Evolutionary conservation across 75 land plant genomes (phyloP), one percentile per base, ranked within the genome.

Genomic region (Selaginella tamariscina): DNA sequence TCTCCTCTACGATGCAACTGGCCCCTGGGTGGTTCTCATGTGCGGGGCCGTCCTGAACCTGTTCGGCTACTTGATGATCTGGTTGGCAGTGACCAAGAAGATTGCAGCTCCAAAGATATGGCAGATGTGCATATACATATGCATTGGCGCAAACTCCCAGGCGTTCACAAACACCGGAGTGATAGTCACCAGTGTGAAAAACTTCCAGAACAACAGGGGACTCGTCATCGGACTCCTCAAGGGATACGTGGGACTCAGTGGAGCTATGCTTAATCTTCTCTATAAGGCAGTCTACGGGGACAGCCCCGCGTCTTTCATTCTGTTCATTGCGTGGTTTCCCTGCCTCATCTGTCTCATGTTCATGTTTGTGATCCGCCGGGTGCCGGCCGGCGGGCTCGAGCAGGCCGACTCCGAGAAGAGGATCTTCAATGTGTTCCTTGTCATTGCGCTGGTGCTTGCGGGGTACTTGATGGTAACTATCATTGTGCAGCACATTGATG

Each of bases 171-270:
- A 84, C 70, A 92, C 97, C 0, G 90, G 82, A 0, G 75, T 83
- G 31, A 83, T 89, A 0, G 91, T 87, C 68, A 74, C 85, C 24
- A 74, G 77, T n/a, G 91, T 94, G 56, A 54, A 70, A 29, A 90
- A 87, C 70, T 94, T 94, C 68, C 88, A 83, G 13, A 63, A 62
- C 27, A 67, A 70, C 72, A 65, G 96, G n/a, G 98, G 98, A 18
- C 87, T 89, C 5, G 77, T 75, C 56, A 79, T 94, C 15, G 96
- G 98, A 22, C 82, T 94, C 67, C 82, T 90, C 82, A 92, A 92
- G 85, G 95, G 93, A 15, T 86, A 76, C 56, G 70, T 75, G 1
- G 89, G 93, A 1, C 75, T 88, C 0, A 86, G 88, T 55, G 93
- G 89, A 23, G 93, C 93, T 27, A 71, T 88, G 21, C 66, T 86